Evolutionary conservation across 2,329 filamentous ascomycete species (phyloP).

Genomic region (Arthrobotrys musiformis): DNA sequence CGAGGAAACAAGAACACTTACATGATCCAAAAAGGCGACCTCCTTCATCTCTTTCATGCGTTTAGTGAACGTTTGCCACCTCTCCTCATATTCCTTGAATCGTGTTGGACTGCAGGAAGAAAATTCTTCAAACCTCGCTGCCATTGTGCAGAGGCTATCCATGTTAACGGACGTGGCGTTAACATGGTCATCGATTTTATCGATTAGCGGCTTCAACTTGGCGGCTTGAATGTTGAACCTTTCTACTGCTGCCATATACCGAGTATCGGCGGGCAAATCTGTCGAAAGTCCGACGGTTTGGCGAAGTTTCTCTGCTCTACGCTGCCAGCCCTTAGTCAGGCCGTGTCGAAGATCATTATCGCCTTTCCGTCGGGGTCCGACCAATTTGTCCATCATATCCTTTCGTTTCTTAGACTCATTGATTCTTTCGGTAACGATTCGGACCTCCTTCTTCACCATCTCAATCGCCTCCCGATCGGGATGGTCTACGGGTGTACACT

Average conservation of each 20-base stretch:
- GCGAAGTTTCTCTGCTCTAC: slow-evolving; percentile 85
- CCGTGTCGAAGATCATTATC: slow-evolving; percentile 88
- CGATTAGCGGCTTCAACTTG: slow-evolving; percentile 87
- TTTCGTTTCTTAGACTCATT: slow-evolving; percentile 96
- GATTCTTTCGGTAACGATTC: slow-evolving; percentile 74
- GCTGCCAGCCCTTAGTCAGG: slow-evolving; percentile 87
- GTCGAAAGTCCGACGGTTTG: slow-evolving; percentile 72
- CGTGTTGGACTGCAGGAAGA: slow-evolving; percentile 76
- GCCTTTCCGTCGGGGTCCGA: slow-evolving; percentile 80
- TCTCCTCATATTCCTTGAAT: slow-evolving; percentile 87
- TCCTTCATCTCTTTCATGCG: slow-evolving; percentile 86
- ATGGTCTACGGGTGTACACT: slow-evolving; percentile 82
- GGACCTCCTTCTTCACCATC: slow-evolving; percentile 76
- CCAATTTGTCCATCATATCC: slow-evolving; percentile 88
- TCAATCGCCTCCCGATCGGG: slow-evolving; percentile 80
- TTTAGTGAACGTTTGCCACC: slow-evolving; percentile 91
- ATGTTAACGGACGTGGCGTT: slow-evolving; percentile 83
- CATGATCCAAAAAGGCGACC: slow-evolving; percentile 84
- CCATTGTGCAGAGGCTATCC: slow-evolving; percentile 80
- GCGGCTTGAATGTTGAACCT: slow-evolving; percentile 93
- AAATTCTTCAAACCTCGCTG: slow-evolving; percentile 83
- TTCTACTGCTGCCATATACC: slow-evolving; percentile 82
- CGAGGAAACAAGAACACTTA: slow-evolving; percentile 64
- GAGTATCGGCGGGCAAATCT: slow-evolving; percentile 78
- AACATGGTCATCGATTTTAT: slow-evolving; percentile 93